These are phyloP conservation scores for Artemisia argyi DNA, from an alignment of 129 eudicot genomes.

Conservation along the genomic window DNA sequence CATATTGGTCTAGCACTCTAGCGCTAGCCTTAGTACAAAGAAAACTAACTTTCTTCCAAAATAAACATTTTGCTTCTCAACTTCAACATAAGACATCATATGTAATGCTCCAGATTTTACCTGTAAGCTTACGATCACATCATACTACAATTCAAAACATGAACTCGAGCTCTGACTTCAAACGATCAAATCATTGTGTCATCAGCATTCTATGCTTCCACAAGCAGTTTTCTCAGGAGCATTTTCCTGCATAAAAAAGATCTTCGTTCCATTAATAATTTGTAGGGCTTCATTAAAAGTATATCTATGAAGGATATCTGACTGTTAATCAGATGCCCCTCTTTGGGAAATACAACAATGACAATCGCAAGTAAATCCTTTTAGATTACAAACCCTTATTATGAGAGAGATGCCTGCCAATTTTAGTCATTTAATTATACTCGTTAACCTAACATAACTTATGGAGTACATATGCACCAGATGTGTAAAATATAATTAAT, in stretches of 20 bases:
- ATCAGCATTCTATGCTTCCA: neutral
- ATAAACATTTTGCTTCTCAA: slow-evolving; percentile 3
- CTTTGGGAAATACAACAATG: neutral
- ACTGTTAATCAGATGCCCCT: slow-evolving; percentile 4
- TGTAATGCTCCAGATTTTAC: slow-evolving; percentile 7
- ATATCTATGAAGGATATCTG: neutral
- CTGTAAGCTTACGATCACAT: neutral
- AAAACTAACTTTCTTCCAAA: neutral
- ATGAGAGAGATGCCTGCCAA: neutral
- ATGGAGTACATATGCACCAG: too few relatives aligned
- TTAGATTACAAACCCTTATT: neutral
- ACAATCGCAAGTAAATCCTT: neutral
- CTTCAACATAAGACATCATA: slow-evolving; percentile 14
- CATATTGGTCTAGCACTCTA: neutral
- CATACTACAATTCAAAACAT: slow-evolving; percentile 15
- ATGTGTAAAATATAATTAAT: too few relatives aligned
- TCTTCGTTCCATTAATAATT: neutral
- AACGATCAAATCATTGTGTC: slow-evolving; percentile 5
- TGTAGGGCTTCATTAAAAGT: neutral
- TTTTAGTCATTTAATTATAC: neutral
- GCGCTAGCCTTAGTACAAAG: neutral
- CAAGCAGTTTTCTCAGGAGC: slow-evolving; percentile 29
- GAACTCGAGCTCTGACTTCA: slow-evolving; percentile 20
- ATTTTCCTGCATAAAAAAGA: slow-evolving; percentile 38
- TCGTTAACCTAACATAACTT: neutral